A percentile compares a stretch with the other conserved stretches of the same genome.
Evolutionary conservation across 352 stramenopile species (phyloP).

Genomic region (Pythium sp.): DNA sequence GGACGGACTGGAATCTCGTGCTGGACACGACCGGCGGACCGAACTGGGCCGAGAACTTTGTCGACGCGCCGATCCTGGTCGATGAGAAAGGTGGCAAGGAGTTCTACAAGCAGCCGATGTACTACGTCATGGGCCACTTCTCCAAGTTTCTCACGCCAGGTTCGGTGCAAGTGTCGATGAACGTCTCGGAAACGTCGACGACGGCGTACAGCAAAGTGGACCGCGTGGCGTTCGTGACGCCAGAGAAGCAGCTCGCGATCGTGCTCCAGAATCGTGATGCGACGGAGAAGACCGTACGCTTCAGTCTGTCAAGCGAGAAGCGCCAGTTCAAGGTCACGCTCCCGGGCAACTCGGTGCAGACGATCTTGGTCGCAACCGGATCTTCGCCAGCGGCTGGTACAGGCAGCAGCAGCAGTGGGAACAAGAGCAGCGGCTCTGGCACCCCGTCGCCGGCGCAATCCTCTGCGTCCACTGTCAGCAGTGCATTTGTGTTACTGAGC

Average conservation of each 20-base stretch:
- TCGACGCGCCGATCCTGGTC: slow-evolving; percentile 62
- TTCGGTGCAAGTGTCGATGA: slow-evolving; percentile 39
- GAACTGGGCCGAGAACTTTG: slow-evolving; percentile 70
- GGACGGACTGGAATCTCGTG: slow-evolving; percentile 85
- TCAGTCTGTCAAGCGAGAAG: too few species aligned
- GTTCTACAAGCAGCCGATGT: slow-evolving; percentile 74
- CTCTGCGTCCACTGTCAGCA: not conserved
- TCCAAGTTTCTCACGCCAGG: slow-evolving; percentile 55
- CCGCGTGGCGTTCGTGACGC: slow-evolving; percentile 44
- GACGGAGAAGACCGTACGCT: slow-evolving; percentile 5
- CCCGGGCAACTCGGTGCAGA: too few species aligned
- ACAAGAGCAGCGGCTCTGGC: not conserved
- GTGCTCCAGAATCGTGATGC: slow-evolving; percentile 50
- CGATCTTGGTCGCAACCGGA: not conserved
- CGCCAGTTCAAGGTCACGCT: too few species aligned
- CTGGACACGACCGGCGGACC: slow-evolving; percentile 57
- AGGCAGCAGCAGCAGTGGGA: not conserved
- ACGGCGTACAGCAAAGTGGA: slow-evolving; percentile 31
- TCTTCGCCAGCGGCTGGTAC: not conserved
- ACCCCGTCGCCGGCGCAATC: not conserved
- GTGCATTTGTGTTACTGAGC: not conserved
- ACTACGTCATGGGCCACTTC: slow-evolving; percentile 67
- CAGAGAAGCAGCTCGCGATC: slow-evolving; percentile 45
- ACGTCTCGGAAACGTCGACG: slow-evolving; percentile 18
- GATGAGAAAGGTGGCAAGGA: slow-evolving; percentile 34